These are phyloP conservation scores for Fusarium paranaense DNA, from an alignment of 2,329 filamentous ascomycete species.

Conservation along the genomic window DNA sequence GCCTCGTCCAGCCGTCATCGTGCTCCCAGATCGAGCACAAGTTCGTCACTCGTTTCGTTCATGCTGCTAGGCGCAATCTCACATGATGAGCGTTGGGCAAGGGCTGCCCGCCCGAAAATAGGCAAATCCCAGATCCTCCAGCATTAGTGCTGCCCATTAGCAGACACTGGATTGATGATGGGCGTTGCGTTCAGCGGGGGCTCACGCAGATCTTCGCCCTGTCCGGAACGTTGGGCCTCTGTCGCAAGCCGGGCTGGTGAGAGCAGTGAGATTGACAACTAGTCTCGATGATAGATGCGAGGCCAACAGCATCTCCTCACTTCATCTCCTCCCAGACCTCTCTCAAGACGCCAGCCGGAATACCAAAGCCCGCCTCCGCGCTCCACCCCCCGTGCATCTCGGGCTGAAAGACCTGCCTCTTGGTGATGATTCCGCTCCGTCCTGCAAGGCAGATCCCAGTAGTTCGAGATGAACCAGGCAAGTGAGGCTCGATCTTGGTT, in stretches of 20 bases:
- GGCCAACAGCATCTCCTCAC: slow-evolving; percentile 11
- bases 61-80: slow-evolving; percentile 27
- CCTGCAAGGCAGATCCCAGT: slow-evolving; percentile 37
- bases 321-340: not conserved
- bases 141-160: slow-evolving; percentile 1
- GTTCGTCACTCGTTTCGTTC: slow-evolving; percentile 18
- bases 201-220: slow-evolving; percentile 13
- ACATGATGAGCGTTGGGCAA: slow-evolving; percentile 9
- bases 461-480: slow-evolving; percentile 22
- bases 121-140: slow-evolving; percentile 5
- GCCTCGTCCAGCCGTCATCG: slow-evolving; percentile 6
- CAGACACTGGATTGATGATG: slow-evolving; percentile 19
- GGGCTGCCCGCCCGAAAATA: slow-evolving; percentile 27
- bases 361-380: slow-evolving; percentile 24
- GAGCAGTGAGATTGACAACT: slow-evolving; percentile 15
- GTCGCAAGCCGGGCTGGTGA: slow-evolving; percentile 11
- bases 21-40: slow-evolving; percentile 17
- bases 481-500: slow-evolving; percentile 29
- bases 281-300: slow-evolving; percentile 8
- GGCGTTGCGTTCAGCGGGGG: slow-evolving; percentile 4
- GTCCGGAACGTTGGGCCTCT: not conserved
- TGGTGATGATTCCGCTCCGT: slow-evolving; percentile 19
- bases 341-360: slow-evolving; percentile 14
- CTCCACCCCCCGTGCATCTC: slow-evolving; percentile 23
- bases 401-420: slow-evolving; percentile 28